Evolutionary conservation across 139 green algal species (phyloP).

Genomic region (Tetradesmus lagerheimii): DNA sequence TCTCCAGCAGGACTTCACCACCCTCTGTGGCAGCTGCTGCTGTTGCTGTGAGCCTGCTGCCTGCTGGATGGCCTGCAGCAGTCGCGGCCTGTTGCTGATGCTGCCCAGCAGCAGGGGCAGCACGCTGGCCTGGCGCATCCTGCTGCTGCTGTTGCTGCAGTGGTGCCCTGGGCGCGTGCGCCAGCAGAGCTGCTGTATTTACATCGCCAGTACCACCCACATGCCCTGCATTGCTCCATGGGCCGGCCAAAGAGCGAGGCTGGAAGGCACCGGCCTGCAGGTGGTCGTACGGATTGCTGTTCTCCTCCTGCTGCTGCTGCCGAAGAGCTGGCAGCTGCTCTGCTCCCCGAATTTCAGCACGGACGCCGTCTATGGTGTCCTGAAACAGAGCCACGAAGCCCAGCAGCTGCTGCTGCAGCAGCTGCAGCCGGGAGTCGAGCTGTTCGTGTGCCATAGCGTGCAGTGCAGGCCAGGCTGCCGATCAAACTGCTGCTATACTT

Average conservation of each 20-base stretch:
- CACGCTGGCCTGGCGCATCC: not conserved
- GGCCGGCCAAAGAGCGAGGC: not conserved
- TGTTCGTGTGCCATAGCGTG: not conserved
- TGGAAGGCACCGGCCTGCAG: not conserved
- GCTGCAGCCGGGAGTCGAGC: not conserved
- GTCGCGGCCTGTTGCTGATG: not conserved
- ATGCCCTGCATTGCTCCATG: not conserved
- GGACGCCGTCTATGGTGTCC: not conserved
- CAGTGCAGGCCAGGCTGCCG: not conserved
- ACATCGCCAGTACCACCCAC: not conserved
- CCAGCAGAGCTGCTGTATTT: not conserved
- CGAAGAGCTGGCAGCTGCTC: not conserved
- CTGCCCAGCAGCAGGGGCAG: not conserved
- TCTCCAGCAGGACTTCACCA: not conserved
- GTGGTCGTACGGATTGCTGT: not conserved
- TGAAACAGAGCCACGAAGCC: not conserved
- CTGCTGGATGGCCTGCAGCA: not conserved
- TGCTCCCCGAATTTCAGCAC: not conserved
- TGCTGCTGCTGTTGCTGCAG: not conserved
- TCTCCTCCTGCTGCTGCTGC: not conserved
- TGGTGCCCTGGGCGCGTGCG: not conserved
- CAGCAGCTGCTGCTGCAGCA: not conserved
- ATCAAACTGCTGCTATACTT: not conserved
- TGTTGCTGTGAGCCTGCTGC: not conserved
- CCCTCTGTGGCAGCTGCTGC: not conserved